A percentile compares a stretch with the other conserved stretches of the same genome.
phyloP scores from a whole-genome alignment of 371 early-diverging fungal genomes.

The Funneliformis caledonium region DNA sequence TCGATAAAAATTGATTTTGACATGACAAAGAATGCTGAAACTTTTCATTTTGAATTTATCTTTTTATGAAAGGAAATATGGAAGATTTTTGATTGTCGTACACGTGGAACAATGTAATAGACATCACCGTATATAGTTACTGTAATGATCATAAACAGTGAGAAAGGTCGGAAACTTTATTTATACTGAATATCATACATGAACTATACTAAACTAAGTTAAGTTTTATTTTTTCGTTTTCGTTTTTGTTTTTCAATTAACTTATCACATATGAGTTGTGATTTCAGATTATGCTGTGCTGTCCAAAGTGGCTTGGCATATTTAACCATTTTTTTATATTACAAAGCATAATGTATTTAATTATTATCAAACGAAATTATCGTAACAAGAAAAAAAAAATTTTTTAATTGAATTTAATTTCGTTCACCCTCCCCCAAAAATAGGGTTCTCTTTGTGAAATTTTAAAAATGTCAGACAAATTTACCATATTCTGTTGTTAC shows the following conservation, averaged over 20 bases:
- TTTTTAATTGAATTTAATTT: too few relatives aligned
- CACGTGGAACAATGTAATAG: conserved; percentile 22
- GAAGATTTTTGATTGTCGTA: not conserved
- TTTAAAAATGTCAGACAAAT: too few relatives aligned
- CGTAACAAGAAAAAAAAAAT: too few relatives aligned
- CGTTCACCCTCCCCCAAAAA: too few relatives aligned
- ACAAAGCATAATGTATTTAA: too few relatives aligned
- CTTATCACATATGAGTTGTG: not conserved
- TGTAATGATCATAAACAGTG: conserved; percentile 10
- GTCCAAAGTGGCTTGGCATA: too few relatives aligned
- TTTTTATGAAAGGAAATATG: too few relatives aligned
- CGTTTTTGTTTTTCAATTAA: not conserved
- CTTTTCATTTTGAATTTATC: too few relatives aligned
- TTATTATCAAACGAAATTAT: too few relatives aligned
- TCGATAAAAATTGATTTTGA: not conserved
- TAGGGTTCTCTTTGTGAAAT: too few relatives aligned
- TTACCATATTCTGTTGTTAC: too few relatives aligned
- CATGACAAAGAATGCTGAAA: not conserved
- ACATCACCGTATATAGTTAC: not conserved
- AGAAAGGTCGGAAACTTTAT: not conserved
- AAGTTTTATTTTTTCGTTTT: not conserved
- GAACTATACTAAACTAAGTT: not conserved
- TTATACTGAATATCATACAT: not conserved
- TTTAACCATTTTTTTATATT: too few relatives aligned
- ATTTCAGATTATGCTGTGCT: not conserved